Evolutionary conservation across 169 alveolate species (phyloP), one percentile per base, ranked within the genome.

Genomic region (Plasmodium coatneyi): DNA sequence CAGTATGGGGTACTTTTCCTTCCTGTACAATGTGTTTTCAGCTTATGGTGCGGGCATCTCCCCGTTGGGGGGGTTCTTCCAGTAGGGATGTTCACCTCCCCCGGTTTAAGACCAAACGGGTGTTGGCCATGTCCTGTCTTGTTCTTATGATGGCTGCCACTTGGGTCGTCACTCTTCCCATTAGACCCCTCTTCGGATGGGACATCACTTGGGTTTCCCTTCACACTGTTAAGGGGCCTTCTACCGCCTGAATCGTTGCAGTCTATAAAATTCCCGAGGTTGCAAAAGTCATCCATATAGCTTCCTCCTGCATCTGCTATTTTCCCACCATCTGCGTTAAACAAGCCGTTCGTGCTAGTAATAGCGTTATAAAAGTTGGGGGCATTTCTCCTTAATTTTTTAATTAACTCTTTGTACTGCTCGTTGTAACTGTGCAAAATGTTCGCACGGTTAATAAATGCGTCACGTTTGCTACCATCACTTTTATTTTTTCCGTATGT

Each of bases 321-420:
- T 49, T 49, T 1, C 80, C 41, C 52, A 16, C 79, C 52, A 56
- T 79, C 25, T 56, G 36, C 71, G 16, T 39, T 56, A 79, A 60
- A 89, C 41, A 89, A 12, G 81, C 79, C 71, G 49, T 41, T 79
- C 0, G 43, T 12, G 41, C 34, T 79, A 1, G 78, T 49, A 32
- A 89, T 66, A 39, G 89, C 66, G 22, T 79, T 43, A 74, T 79
- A 89, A 78, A 89, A 89, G 7, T 60, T 2, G 19, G 94, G 94
- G 14, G 80, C 43, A 36, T 49, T 89, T 5, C 7, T 7, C 46
- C 81, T 89, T 79, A 89, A 12, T 2, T 66, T 56, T n/a, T 25
- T 79, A 79, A 89, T 14, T 43, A 79, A n/a, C 16, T 41, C 81
- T 41, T 34, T 80, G 52, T 89, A 89, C 32, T 79, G 78, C 36